Evolutionary conservation across 2,329 filamentous ascomycete species (phyloP).

Genomic region (Alternaria brassicicola): DNA sequence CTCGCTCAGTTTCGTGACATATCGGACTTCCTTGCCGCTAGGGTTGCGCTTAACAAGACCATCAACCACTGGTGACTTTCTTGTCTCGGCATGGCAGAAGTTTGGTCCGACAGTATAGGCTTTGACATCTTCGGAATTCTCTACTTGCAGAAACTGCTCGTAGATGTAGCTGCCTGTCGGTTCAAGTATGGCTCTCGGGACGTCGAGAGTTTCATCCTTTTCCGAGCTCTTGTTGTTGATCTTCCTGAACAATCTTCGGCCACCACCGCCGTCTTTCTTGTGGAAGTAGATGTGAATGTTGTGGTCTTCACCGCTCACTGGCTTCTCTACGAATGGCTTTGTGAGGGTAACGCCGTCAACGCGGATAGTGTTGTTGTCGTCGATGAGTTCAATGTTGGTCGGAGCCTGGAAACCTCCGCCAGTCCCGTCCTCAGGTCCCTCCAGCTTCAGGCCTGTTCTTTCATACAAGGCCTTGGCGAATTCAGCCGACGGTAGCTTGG

Average conservation of each 20-base stretch:
- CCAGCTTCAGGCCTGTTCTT: slow-evolving; percentile 76
- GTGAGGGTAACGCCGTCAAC: slow-evolving; percentile 82
- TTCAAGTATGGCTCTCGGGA: slow-evolving; percentile 83
- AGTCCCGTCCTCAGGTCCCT: slow-evolving; percentile 71
- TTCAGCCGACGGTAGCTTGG: slow-evolving; percentile 76
- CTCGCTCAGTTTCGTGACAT: slow-evolving; percentile 81
- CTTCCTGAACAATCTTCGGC: slow-evolving; percentile 90
- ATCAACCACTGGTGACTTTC: slow-evolving; percentile 96
- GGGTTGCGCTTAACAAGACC: slow-evolving; percentile 95
- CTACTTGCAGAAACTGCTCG: slow-evolving; percentile 94
- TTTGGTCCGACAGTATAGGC: slow-evolving; percentile 93
- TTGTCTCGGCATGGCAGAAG: slow-evolving; percentile 95
- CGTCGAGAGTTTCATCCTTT: slow-evolving; percentile 75
- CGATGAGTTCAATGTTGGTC: slow-evolving; percentile 79
- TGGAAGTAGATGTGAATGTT: slow-evolving; percentile 99
- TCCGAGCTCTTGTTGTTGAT: slow-evolving; percentile 99
- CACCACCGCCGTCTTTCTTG: slow-evolving; percentile 83
- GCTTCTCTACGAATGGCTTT: slow-evolving; percentile 98
- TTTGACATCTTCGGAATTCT: slow-evolving; percentile 98
- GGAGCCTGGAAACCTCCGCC: slow-evolving; percentile 63
- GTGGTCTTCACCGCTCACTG: slow-evolving; percentile 96
- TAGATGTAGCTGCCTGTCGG: slow-evolving; percentile 87
- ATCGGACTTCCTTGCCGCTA: slow-evolving; percentile 94
- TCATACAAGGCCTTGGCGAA: slow-evolving; percentile 80
- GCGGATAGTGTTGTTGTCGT: slow-evolving; percentile 84